phyloP scores from a whole-genome alignment of 305 asterid genomes.

The Vinca major region DNA sequence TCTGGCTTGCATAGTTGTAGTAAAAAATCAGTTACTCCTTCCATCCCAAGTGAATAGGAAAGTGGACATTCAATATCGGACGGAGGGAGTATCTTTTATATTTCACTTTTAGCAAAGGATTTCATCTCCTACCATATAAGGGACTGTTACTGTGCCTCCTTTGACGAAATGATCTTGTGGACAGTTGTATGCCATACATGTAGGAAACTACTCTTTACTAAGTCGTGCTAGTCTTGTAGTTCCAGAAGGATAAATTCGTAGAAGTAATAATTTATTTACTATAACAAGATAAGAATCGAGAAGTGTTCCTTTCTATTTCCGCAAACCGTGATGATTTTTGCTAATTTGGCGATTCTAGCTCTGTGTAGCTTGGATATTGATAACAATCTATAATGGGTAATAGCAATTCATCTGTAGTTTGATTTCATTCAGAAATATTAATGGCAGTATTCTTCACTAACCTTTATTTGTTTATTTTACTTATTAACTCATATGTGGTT shows the following conservation, averaged over 20 bases:
- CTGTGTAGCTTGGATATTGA: background rate
- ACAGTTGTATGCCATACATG: background rate
- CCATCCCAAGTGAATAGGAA: no score
- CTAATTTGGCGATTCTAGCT: background rate
- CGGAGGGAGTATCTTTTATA: background rate
- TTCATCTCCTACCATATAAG: background rate
- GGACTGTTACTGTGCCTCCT: background rate
- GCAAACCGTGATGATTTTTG: no score
- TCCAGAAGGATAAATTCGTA: background rate
- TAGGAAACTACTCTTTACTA: background rate
- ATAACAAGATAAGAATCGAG: background rate
- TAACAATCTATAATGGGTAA: background rate
- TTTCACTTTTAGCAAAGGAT: background rate
- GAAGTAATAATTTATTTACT: background rate
- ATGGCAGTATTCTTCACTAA: no score
- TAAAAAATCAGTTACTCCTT: background rate
- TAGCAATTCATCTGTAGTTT: no score
- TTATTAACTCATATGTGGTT: no score
- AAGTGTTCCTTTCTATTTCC: background rate
- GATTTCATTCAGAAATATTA: no score
- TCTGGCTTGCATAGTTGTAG: background rate
- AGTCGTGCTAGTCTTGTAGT: background rate
- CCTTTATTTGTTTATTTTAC: no score
- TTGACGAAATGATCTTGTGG: background rate
- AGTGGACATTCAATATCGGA: no score